Percentiles rank a stretch among this genome's conserved stretches.
phyloP scores from a whole-genome alignment of 2,329 filamentous ascomycete genomes.

The Ilyonectria robusta region DNA sequence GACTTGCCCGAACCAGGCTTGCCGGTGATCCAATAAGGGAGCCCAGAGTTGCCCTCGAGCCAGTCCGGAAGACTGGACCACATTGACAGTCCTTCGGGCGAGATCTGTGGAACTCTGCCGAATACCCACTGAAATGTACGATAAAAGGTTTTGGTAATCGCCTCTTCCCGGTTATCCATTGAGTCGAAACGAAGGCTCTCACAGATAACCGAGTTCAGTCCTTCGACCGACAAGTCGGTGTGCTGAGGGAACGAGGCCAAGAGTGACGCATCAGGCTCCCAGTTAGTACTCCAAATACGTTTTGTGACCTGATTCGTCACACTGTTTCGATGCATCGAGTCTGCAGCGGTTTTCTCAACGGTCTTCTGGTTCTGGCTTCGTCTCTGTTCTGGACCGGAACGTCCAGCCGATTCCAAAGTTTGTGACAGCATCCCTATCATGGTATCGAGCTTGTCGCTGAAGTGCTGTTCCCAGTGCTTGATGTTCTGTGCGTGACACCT shows the following conservation, averaged over 20 bases:
- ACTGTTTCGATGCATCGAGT: neutral
- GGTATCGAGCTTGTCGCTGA: constrained; percentile 17
- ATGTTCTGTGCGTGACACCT: constrained; percentile 6
- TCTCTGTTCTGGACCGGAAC: neutral
- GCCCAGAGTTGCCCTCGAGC: constrained; percentile 3
- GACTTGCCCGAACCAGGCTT: constrained; percentile 27
- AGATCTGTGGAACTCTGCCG: neutral
- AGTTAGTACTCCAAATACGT: constrained; percentile 1
- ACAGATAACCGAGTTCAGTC: constrained; percentile 6
- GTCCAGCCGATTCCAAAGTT: neutral
- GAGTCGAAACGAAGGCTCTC: constrained; percentile 12
- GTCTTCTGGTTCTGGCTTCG: neutral
- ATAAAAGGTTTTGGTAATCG: constrained; percentile 9
- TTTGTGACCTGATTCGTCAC: neutral
- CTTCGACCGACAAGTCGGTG: neutral
- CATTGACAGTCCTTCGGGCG: neutral
- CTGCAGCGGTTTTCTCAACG: neutral
- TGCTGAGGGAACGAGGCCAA: constrained; percentile 10
- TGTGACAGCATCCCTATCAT: constrained; percentile 13
- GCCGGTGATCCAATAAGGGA: constrained; percentile 24
- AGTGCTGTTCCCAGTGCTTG: constrained; percentile 18
- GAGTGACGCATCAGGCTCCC: constrained; percentile 1
- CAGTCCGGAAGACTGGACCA: constrained; percentile 18
- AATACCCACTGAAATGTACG: constrained; percentile 17
- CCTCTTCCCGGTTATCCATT: constrained; percentile 13